Evolutionary conservation across 2,329 filamentous ascomycete species (phyloP).

Genomic region (Macroventuria anomochaeta): DNA sequence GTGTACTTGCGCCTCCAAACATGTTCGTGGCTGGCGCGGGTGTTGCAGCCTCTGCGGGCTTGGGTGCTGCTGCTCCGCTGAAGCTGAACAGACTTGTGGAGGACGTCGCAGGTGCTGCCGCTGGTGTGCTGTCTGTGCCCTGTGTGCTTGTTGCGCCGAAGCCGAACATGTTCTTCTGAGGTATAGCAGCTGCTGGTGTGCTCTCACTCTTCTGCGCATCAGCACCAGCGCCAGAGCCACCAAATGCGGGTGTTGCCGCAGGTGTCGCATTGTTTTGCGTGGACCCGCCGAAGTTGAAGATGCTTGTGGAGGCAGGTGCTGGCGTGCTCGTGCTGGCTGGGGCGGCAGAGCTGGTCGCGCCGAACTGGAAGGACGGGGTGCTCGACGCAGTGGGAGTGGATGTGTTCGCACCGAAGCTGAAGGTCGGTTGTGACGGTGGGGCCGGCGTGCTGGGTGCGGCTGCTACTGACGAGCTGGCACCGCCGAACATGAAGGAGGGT

Average conservation of each 20-base stretch:
- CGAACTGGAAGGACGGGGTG: conserved; percentile 24
- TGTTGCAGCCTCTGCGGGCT: conserved; percentile 18
- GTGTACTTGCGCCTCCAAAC: conserved; percentile 20
- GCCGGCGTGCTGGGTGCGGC: conserved; percentile 21
- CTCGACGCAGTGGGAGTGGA: conserved; percentile 20
- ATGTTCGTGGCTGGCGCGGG: conserved; percentile 22
- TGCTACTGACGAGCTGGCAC: conserved; percentile 20
- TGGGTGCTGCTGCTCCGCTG: conserved; percentile 17
- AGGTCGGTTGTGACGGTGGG: conserved; percentile 20
- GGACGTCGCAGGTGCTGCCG: conserved; percentile 17
- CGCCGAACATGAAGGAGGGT: conserved; percentile 16
- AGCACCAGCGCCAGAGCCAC: conserved; percentile 24
- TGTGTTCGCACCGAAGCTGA: conserved; percentile 12
- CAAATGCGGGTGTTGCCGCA: conserved; percentile 20
- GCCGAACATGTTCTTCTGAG: conserved; percentile 21
- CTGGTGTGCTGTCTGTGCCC: conserved; percentile 15
- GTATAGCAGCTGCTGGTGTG: conserved; percentile 9
- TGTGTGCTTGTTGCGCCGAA: conserved; percentile 21
- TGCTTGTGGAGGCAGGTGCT: conserved; percentile 22
- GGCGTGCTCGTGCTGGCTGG: conserved; percentile 21
- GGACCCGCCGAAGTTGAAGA: conserved; percentile 25
- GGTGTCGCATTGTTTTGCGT: conserved; percentile 20
- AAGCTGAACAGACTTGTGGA: conserved; percentile 26
- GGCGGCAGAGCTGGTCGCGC: conserved; percentile 21
- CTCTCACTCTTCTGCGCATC: conserved; percentile 21